phyloP scores from a whole-genome alignment of 805 yeast genomes.

The Cyberlindnera nakhonratchasimensis region DNA sequence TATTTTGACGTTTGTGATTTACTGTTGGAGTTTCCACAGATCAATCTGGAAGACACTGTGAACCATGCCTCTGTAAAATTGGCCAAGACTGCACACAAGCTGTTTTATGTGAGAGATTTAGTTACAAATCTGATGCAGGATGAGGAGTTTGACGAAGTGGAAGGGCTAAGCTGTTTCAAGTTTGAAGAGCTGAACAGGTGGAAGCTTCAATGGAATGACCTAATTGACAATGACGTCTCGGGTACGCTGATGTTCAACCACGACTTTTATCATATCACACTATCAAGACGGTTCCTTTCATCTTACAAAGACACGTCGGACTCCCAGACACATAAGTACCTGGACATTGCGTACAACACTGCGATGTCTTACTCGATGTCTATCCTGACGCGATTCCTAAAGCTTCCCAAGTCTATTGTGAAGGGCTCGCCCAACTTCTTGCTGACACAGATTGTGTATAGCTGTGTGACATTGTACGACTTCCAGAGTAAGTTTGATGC shows the following conservation, averaged over 20 bases:
- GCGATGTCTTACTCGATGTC: constrained; percentile 44
- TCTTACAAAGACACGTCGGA: constrained; percentile 26
- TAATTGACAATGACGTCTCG: constrained; percentile 46
- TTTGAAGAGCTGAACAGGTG: constrained; percentile 35
- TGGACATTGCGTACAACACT: constrained; percentile 35
- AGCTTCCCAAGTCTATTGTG: constrained; percentile 43
- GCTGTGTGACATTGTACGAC: constrained; percentile 51
- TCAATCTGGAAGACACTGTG: constrained; percentile 52
- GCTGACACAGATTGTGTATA: constrained; percentile 50
- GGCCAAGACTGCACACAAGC: constrained; percentile 26
- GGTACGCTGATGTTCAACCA: constrained; percentile 45
- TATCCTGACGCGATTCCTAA: constrained; percentile 41
- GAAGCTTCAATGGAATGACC: constrained; percentile 42
- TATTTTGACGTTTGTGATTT: constrained; percentile 40
- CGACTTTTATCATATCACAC: constrained; percentile 44
- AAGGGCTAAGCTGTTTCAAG: constrained; percentile 17
- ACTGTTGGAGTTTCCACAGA: constrained; percentile 45
- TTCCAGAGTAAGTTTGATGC: constrained; percentile 38
- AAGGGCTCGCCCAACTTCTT: constrained; percentile 55
- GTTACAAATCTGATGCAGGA: constrained; percentile 22
- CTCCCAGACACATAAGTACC: constrained; percentile 25
- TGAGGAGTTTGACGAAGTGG: constrained; percentile 19
- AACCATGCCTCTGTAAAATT: constrained; percentile 49
- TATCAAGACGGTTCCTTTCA: constrained; percentile 36
- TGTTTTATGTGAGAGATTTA: constrained; percentile 26